Conservation (phyloP, 345 rosid species). For the Eucalyptus regnans region DNA sequence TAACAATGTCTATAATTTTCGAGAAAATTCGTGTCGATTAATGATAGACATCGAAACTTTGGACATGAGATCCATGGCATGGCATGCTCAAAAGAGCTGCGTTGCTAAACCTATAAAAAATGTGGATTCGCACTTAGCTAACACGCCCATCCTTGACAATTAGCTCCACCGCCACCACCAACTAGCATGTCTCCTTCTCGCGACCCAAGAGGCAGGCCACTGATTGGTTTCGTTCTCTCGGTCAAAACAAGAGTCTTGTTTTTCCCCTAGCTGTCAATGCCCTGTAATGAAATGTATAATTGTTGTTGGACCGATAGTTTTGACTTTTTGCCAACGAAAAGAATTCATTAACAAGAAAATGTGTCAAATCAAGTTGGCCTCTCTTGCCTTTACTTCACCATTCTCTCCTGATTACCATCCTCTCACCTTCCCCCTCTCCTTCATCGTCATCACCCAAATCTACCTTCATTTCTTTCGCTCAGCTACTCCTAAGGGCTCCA, state of each 20-base stretch:
- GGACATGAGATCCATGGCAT: background rate
- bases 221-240: background rate
- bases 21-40: background rate
- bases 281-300: background rate
- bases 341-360: background rate
- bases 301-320: background rate
- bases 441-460: background rate
- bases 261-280: background rate
- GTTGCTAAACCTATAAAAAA: background rate
- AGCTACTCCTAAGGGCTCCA: background rate
- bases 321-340: background rate
- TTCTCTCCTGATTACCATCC: background rate
- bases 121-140: background rate
- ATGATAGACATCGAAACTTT: background rate
- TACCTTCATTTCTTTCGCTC: background rate
- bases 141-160: background rate
- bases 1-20: background rate
- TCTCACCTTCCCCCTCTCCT: background rate
- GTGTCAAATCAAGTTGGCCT: background rate
- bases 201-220: background rate
- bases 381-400: background rate
- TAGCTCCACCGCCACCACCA: background rate
- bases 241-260: background rate
- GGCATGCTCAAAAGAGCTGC: background rate
- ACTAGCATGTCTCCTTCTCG: background rate